Conservation (phyloP, 2,329 filamentous ascomycete genomes). For the Aspergillus transmontanensis region DNA sequence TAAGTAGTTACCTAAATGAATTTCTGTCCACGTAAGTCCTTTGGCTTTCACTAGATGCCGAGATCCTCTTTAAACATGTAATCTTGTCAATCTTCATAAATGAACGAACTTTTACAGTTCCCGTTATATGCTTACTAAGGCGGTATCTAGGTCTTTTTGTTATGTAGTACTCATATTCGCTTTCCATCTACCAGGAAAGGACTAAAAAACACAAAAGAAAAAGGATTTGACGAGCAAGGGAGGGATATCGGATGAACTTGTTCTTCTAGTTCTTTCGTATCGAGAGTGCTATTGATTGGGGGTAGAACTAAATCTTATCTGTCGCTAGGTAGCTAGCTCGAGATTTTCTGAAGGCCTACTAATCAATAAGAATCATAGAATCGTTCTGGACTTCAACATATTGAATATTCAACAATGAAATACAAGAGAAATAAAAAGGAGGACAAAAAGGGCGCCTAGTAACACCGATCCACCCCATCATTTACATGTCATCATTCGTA, state of each 20-base stretch:
- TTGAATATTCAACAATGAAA: not conserved
- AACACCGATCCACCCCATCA: conserved; percentile 1
- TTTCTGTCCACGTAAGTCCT: not conserved
- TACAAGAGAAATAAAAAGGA: not conserved
- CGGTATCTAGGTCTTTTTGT: not conserved
- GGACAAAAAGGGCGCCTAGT: not conserved
- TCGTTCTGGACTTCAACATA: not conserved
- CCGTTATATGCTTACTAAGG: not conserved
- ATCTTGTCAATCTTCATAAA: not conserved
- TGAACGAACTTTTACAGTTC: not conserved
- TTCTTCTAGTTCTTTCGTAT: not conserved
- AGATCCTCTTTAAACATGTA: not conserved
- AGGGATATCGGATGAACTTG: not conserved
- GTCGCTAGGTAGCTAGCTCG: not conserved
- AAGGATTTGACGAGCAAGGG: not conserved
- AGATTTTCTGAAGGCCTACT: not conserved
- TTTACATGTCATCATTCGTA: conserved; percentile 26
- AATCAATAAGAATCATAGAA: not conserved
- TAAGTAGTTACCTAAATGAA: not conserved
- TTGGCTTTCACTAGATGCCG: not conserved
- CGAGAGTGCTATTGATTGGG: not conserved
- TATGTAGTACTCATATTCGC: too few species aligned
- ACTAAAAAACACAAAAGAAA: too few species aligned
- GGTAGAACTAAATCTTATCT: not conserved
- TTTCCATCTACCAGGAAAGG: too few species aligned